These are phyloP conservation scores for Coniella vitis DNA, from an alignment of 2,329 filamentous ascomycete genomes.

Conservation along the genomic window DNA sequence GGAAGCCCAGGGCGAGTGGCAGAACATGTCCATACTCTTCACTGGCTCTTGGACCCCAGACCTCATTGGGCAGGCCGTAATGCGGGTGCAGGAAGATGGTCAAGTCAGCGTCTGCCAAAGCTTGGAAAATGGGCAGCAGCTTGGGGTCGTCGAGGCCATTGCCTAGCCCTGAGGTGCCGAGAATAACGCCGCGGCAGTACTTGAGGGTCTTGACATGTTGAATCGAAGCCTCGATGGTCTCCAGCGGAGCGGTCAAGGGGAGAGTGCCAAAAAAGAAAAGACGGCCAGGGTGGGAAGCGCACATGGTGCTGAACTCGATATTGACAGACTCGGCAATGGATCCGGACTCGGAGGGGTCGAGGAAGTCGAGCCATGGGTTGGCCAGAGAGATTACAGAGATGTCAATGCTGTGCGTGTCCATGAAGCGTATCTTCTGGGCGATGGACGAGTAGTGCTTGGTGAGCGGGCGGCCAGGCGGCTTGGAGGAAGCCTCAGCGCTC, in stretches of 20 bases:
- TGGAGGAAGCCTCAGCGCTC: conserved; percentile 41
- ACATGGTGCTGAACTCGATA: conserved; percentile 68
- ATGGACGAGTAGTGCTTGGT: conserved; percentile 80
- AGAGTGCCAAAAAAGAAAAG: conserved; percentile 80
- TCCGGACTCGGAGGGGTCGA: conserved; percentile 54
- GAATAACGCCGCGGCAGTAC: conserved; percentile 76
- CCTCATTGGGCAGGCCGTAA: conserved; percentile 74
- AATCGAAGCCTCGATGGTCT: conserved; percentile 60
- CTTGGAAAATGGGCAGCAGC: conserved; percentile 65
- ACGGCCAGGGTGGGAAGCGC: conserved; percentile 55
- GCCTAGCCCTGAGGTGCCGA: conserved; percentile 78
- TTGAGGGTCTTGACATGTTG: conserved; percentile 52
- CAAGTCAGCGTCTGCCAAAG: conserved; percentile 57
- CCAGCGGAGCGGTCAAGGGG: conserved; percentile 62
- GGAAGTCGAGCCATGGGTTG: conserved; percentile 91
- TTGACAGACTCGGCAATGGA: conserved; percentile 64
- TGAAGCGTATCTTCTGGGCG: conserved; percentile 74
- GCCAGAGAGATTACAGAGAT: conserved; percentile 82
- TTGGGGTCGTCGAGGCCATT: conserved; percentile 70
- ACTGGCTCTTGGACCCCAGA: conserved; percentile 65
- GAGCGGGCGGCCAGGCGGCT: conserved; percentile 70
- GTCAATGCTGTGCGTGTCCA: conserved; percentile 76
- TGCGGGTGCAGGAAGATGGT: conserved; percentile 85
- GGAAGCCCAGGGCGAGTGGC: conserved; percentile 79
- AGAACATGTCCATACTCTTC: conserved; percentile 80